phyloP scores from a whole-genome alignment of 805 yeast species.

The Monosporozyma solicola region DNA sequence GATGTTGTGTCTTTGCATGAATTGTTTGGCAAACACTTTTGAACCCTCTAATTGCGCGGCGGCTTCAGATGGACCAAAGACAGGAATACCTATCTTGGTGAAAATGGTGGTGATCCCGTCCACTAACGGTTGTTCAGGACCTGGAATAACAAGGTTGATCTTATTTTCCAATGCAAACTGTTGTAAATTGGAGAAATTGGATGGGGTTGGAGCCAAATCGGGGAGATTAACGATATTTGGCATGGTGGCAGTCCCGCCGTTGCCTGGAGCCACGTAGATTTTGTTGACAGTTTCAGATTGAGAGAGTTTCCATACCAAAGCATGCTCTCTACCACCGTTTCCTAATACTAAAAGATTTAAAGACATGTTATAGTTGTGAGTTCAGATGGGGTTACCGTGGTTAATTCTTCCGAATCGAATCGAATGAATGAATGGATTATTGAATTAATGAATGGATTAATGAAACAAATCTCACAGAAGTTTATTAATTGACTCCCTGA shows the following conservation, averaged over 20 bases:
- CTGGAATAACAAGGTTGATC: constrained; percentile 78
- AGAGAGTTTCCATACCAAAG: constrained; percentile 81
- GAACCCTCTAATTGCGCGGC: constrained; percentile 98
- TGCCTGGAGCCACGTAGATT: constrained; percentile 92
- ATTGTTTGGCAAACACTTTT: constrained; percentile 85
- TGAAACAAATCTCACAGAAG: too few relatives aligned
- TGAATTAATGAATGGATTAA: too few relatives aligned
- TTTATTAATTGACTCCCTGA: too few relatives aligned
- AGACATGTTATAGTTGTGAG: constrained; percentile 2
- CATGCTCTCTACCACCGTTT: constrained; percentile 98
- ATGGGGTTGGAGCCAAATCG: constrained; percentile 48
- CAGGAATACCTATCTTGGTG: constrained; percentile 80
- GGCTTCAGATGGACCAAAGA: constrained; percentile 86
- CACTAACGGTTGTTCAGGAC: constrained; percentile 98
- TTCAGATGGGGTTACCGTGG: too few relatives aligned
- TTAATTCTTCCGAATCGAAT: too few relatives aligned
- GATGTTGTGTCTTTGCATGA: constrained; percentile 84
- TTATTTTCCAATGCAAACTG: constrained; percentile 62
- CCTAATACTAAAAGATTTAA: constrained; percentile 79
- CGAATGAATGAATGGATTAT: too few relatives aligned
- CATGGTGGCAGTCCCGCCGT: constrained; percentile 72
- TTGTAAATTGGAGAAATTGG: constrained; percentile 62
- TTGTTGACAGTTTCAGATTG: constrained; percentile 65
- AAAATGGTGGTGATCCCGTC: constrained; percentile 79
- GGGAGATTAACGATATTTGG: constrained; percentile 61